Evolutionary conservation across 2,329 filamentous ascomycete species (phyloP).

Genomic region (Sporothrix euskadiensis): DNA sequence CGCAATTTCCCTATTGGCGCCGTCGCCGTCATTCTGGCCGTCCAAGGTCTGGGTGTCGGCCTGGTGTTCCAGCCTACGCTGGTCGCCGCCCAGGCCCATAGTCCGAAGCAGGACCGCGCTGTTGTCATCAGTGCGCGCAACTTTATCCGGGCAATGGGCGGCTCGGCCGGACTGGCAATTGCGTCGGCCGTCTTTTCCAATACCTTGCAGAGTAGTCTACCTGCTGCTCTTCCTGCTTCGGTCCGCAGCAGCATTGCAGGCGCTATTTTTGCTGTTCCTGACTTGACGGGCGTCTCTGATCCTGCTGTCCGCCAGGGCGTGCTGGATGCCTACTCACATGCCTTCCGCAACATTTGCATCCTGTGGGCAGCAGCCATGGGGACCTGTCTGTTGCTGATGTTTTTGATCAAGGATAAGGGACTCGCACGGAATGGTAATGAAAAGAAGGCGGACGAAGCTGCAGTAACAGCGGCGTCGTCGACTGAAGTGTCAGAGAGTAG

Average conservation of each 20-base stretch:
- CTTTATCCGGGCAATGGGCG: constrained; percentile 33
- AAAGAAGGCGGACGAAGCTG: background rate
- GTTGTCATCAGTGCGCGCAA: constrained; percentile 44
- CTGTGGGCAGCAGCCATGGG: constrained; percentile 18
- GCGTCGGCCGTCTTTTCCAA: constrained; percentile 16
- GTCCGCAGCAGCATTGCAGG: background rate
- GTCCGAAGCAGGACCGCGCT: constrained; percentile 41
- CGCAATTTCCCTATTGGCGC: constrained; percentile 38
- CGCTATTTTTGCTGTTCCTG: constrained; percentile 14
- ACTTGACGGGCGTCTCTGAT: background rate
- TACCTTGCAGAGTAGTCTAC: background rate
- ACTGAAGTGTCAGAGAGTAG: background rate
- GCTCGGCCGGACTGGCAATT: background rate
- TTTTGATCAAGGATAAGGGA: constrained; percentile 14
- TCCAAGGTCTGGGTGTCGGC: constrained; percentile 40
- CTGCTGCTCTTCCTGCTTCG: background rate
- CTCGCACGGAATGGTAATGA: background rate
- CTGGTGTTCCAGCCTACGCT: constrained; percentile 44
- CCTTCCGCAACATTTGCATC: constrained; percentile 12
- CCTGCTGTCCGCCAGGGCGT: background rate
- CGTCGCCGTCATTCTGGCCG: constrained; percentile 36
- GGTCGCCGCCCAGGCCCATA: constrained; percentile 43
- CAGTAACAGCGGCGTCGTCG: background rate
- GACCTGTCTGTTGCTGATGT: constrained; percentile 8
- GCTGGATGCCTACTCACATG: constrained; percentile 4